These are phyloP conservation scores for Rhododendron mucronatum DNA, from an alignment of 148 eudicot species.

Conservation along the genomic window DNA sequence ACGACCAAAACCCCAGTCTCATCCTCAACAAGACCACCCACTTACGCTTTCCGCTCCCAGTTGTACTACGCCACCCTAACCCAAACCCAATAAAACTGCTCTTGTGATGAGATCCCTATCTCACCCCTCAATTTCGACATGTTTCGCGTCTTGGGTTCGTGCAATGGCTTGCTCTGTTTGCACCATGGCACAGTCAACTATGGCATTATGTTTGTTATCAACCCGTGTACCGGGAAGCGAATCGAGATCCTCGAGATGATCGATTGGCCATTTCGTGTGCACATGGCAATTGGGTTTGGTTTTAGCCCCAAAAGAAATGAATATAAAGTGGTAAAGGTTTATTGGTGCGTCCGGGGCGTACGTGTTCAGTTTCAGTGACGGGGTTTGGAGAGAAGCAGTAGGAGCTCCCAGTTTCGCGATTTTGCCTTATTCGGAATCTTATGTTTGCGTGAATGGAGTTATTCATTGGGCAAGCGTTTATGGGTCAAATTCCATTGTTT, in stretches of 20 bases:
- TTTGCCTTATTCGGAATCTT: too few species aligned
- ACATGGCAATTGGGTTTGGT: background rate
- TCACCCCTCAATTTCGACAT: background rate
- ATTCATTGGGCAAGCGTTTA: background rate
- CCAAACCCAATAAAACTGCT: background rate
- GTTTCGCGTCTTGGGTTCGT: background rate
- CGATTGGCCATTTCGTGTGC: background rate
- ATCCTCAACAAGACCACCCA: background rate
- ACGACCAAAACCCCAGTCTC: background rate
- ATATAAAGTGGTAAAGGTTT: background rate
- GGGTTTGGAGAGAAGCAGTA: background rate
- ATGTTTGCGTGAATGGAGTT: background rate
- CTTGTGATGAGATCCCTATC: background rate
- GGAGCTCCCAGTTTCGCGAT: background rate
- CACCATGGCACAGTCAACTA: background rate
- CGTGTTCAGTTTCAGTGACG: background rate
- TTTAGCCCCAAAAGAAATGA: background rate
- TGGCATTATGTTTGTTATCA: background rate
- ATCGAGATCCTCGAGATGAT: background rate
- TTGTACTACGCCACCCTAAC: too few species aligned
- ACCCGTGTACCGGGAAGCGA: background rate
- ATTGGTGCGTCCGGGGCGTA: background rate
- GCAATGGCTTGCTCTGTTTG: slow-evolving; percentile 7
- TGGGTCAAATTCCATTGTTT: background rate
- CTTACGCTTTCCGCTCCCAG: background rate